Base-by-base conservation (phyloP, 129 eudicot species). In the Lonicera japonica region DNA sequence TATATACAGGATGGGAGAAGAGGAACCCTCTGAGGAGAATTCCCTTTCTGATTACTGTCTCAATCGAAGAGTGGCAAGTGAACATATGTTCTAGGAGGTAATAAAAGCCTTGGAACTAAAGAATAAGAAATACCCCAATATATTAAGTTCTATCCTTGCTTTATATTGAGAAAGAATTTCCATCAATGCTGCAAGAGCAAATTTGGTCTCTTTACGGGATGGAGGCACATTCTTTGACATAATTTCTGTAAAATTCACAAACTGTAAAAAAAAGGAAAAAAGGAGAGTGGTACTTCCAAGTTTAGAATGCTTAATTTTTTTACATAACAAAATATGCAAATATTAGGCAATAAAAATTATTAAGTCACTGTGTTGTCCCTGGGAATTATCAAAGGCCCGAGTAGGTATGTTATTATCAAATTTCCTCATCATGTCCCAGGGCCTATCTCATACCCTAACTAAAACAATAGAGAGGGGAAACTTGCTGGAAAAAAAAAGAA, bases 371-470 rank as follows among this genome's bases (percentile, higher is more conserved):
- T 23, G 40, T 57, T 23, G 45, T 61, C 83, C 99, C 90, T 94
- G 99, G 73, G 88, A 94, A 80, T 94, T 94, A 78, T 94, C 99
- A 40, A 94, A 94, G 73, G 79, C 85, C n/a, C 96, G 82, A 58
- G 87, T 85, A 64, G 99, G 99, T 43, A 94, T 88, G 66, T 88
- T 85, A 73, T 94, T 96, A 61, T 94, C 99, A 64, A 94, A 94
- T 70, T 94, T 96, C 74, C 50, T 94, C 99, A 94, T 94, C 77
- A 74, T 94, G 82, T 94, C 99, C 99, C 99, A 94, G 11, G 99
- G 99, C 48, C 99, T 96, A 76, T 94, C 99, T 53, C 96, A 96
- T 41, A 94, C 99, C 58, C 99, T 96, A 60, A 94, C 96, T 59
- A 94, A 69, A 46, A 94, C 68, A 66, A 94, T 88, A 34, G 99